A percentile compares a stretch with the other conserved stretches of the same genome.
These are phyloP conservation scores for Kodamaea alishanica DNA, from an alignment of 1,139 yeast genomes.

Conservation along the genomic window DNA sequence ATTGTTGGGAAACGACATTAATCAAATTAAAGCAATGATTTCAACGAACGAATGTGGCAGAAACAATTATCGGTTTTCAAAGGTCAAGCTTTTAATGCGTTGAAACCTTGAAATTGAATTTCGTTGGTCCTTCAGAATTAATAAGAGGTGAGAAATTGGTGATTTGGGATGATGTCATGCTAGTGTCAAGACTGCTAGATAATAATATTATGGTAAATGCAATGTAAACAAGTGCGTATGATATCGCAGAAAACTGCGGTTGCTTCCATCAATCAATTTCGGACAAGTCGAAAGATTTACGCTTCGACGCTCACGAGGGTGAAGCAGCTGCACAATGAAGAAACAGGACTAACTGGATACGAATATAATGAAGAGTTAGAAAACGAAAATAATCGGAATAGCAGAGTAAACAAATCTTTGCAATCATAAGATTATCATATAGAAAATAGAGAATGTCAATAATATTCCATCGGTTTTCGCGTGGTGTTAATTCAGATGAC, in stretches of 20 bases:
- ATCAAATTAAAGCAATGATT: conserved; percentile 53
- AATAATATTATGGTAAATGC: conserved; percentile 16
- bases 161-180: conserved; percentile 61
- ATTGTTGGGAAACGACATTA: conserved; percentile 71
- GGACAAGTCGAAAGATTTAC: no score
- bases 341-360: conserved; percentile 9
- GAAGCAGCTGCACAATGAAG: conserved; percentile 2
- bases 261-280: no score
- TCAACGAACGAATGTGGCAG: conserved; percentile 63
- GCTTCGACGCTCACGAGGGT: no score
- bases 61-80: conserved; percentile 69
- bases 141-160: conserved; percentile 56
- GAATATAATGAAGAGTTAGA: conserved; percentile 14
- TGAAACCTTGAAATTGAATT: conserved; percentile 53
- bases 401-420: conserved; percentile 1
- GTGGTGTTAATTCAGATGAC: conserved; percentile 69
- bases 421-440: conserved; percentile 53
- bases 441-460: conserved; percentile 55
- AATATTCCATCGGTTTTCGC: conserved; percentile 65
- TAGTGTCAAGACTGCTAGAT: conserved; percentile 40
- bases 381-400: neutral
- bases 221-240: conserved; percentile 22
- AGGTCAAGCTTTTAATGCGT: conserved; percentile 81
- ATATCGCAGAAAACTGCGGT: conserved; percentile 7
- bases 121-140: conserved; percentile 67